phyloP scores from a whole-genome alignment of 331 rosid genomes.

The Dryas integrifolia region DNA sequence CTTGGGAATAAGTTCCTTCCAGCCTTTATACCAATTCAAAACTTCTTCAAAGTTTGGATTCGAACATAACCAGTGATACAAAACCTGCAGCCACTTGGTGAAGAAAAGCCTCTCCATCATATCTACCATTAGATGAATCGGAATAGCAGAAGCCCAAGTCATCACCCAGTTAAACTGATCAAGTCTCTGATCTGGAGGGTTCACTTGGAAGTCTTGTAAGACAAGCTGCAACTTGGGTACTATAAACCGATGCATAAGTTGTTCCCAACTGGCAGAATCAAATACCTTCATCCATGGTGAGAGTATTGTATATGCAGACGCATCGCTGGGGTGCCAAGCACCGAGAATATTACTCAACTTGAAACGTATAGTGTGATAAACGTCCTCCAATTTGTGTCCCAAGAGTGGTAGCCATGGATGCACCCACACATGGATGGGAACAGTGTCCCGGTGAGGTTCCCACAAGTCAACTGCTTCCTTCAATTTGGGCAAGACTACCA shows the following conservation, averaged over 20 bases:
- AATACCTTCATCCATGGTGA: slow-evolving; percentile 92
- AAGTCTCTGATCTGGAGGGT: slow-evolving; percentile 77
- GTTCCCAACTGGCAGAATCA: slow-evolving; percentile 85
- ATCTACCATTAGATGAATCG: slow-evolving; percentile 85
- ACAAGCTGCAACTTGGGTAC: slow-evolving; percentile 88
- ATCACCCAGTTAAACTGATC: slow-evolving; percentile 85
- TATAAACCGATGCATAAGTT: slow-evolving; percentile 77
- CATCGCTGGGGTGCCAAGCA: slow-evolving; percentile 97
- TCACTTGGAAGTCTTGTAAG: slow-evolving; percentile 81
- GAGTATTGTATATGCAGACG: slow-evolving; percentile 76
- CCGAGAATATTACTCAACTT: slow-evolving; percentile 85
- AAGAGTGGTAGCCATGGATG: slow-evolving; percentile 91
- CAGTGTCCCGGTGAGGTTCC: slow-evolving; percentile 90
- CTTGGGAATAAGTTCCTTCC: slow-evolving; percentile 79
- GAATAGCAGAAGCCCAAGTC: slow-evolving; percentile 79
- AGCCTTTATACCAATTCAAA: slow-evolving; percentile 77
- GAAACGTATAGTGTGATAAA: slow-evolving; percentile 71
- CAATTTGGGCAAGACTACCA: slow-evolving; percentile 71
- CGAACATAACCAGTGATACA: slow-evolving; percentile 79
- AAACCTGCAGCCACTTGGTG: slow-evolving; percentile 81
- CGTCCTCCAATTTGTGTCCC: slow-evolving; percentile 76
- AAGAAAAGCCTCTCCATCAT: slow-evolving; percentile 78
- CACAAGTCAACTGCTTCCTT: slow-evolving; percentile 76
- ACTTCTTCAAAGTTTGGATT: slow-evolving; percentile 86
- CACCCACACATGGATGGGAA: slow-evolving; percentile 92